phyloP scores from a whole-genome alignment of 2,329 filamentous ascomycete genomes.

The Chlorencoelia australis region DNA sequence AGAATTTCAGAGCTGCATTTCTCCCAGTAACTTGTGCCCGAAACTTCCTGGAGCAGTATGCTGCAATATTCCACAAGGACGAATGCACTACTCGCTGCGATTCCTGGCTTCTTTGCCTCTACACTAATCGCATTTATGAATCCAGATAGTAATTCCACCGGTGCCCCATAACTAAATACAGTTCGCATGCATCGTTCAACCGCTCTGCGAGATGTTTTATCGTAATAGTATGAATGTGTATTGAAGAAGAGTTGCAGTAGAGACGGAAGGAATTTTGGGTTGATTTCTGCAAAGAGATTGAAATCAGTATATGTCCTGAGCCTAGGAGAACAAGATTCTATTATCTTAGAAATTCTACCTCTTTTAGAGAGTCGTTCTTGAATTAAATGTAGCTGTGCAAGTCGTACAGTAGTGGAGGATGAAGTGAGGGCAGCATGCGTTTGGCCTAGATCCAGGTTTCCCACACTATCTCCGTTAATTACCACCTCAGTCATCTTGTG shows the following conservation, averaged over 20 bases:
- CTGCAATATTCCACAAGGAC: slow-evolving; percentile 87
- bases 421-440: slow-evolving; percentile 44
- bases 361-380: slow-evolving; percentile 46
- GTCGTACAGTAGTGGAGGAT: slow-evolving; percentile 50
- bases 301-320: not conserved
- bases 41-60: slow-evolving; percentile 63
- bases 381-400: slow-evolving; percentile 43
- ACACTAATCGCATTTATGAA: slow-evolving; percentile 58
- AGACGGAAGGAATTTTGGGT: slow-evolving; percentile 33
- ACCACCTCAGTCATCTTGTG: slow-evolving; percentile 41
- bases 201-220: slow-evolving; percentile 72
- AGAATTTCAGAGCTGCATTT: slow-evolving; percentile 57
- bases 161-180: slow-evolving; percentile 48
- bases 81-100: slow-evolving; percentile 74
- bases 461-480: slow-evolving; percentile 32
- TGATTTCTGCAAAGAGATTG: slow-evolving; percentile 24
- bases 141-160: slow-evolving; percentile 47
- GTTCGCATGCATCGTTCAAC: slow-evolving; percentile 70
- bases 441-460: slow-evolving; percentile 45
- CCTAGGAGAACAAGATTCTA: not conserved
- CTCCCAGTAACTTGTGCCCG: slow-evolving; percentile 51
- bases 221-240: slow-evolving; percentile 79
- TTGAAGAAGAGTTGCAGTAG: slow-evolving; percentile 69
- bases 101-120: slow-evolving; percentile 66
- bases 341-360: slow-evolving; percentile 33